phyloP scores from a whole-genome alignment of 1,139 yeast genomes.

The Suhomyces maxii region DNA sequence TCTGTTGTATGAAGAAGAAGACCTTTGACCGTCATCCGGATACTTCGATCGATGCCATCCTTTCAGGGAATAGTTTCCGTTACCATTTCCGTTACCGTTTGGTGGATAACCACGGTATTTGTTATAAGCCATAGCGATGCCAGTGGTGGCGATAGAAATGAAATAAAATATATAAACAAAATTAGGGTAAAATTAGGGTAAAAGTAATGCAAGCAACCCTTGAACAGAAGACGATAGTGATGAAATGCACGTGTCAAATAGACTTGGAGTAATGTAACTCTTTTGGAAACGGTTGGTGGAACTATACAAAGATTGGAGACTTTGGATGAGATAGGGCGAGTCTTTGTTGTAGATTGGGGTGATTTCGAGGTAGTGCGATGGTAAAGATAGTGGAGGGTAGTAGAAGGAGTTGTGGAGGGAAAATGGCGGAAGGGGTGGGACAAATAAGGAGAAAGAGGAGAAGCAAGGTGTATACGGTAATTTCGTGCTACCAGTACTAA shows the following conservation, averaged over 20 bases:
- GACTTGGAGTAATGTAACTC: too few relatives aligned
- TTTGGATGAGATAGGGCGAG: too few relatives aligned
- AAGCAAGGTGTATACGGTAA: background rate
- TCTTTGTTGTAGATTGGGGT: background rate
- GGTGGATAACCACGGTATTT: slow-evolving; percentile 3
- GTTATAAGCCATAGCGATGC: slow-evolving; percentile 5
- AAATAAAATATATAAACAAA: too few relatives aligned
- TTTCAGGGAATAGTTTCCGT: background rate
- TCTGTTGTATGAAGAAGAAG: background rate
- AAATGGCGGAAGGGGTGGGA: background rate
- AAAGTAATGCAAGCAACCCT: too few relatives aligned
- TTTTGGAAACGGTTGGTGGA: too few relatives aligned
- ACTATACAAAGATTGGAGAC: too few relatives aligned
- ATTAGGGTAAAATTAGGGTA: too few relatives aligned
- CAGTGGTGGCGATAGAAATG: background rate
- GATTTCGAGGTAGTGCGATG: slow-evolving; percentile 8
- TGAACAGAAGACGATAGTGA: too few relatives aligned
- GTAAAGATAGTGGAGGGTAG: background rate
- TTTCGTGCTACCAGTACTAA: too few relatives aligned
- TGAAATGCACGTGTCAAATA: too few relatives aligned
- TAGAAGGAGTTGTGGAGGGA: background rate
- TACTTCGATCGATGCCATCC: slow-evolving; percentile 7
- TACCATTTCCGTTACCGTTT: background rate
- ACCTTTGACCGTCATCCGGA: slow-evolving; percentile 1
- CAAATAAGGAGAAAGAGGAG: background rate